Conservation (phyloP, 768 basidiomycete species). For the Amanita phalloides region DNA sequence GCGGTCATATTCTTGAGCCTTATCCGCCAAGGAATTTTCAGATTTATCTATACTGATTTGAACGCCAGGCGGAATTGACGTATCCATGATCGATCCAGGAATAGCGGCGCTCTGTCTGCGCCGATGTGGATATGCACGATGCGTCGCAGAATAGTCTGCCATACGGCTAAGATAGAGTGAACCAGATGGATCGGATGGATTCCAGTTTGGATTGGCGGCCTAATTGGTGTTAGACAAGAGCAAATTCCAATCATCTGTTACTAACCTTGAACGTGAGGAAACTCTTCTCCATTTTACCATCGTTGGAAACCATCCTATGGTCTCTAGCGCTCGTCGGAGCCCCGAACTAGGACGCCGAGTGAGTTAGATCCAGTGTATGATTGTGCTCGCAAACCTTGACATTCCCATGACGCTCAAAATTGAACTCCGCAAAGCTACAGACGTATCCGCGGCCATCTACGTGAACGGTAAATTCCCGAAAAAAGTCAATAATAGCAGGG, state of each 20-base stretch:
- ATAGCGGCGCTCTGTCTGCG: constrained; percentile 21
- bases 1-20: constrained; percentile 66
- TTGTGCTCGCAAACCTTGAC: constrained; percentile 47
- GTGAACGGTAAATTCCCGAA: constrained; percentile 95
- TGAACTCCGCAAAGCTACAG: constrained; percentile 97
- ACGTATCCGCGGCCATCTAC: constrained; percentile 95
- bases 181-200: constrained; percentile 80
- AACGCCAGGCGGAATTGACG: constrained; percentile 15
- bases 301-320: constrained; percentile 72
- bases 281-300: constrained; percentile 99
- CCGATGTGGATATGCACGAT: constrained; percentile 25
- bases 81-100: constrained; percentile 9
- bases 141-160: constrained; percentile 51
- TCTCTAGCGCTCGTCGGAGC: constrained; percentile 62
- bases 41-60: constrained; percentile 21
- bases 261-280: constrained; percentile 84
- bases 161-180: constrained; percentile 86
- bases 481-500: constrained; percentile 90
- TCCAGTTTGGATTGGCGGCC: constrained; percentile 96
- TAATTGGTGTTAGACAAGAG: constrained; percentile 14
- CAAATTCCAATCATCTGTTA: background rate
- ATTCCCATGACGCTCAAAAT: constrained; percentile 92
- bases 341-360: constrained; percentile 51
- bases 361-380: background rate
- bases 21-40: constrained; percentile 33